These are phyloP conservation scores for Aspergillus nidulans DNA, from an alignment of 495 filamentous ascomycete genomes.

Conservation along the genomic window DNA sequence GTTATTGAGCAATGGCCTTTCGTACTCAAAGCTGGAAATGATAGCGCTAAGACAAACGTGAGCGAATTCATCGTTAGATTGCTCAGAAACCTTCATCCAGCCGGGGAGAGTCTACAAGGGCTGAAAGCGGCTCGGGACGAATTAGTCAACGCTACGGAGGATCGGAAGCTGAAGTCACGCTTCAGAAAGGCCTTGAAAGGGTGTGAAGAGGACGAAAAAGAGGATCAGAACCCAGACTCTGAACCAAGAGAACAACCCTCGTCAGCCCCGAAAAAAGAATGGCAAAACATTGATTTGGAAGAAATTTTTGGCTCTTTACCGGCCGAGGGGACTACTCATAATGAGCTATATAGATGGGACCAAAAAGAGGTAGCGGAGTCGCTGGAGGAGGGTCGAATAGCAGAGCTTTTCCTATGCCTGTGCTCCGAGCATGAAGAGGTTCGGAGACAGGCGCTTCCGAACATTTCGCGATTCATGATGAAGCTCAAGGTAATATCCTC, in stretches of 20 bases:
- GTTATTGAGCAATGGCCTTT: conserved; percentile 78
- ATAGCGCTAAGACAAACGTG: conserved; percentile 33
- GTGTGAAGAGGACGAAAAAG: conserved; percentile 18
- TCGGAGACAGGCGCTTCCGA: conserved; percentile 68
- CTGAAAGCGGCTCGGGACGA: conserved; percentile 40
- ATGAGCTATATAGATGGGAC: conserved; percentile 57
- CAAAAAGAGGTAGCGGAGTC: conserved; percentile 68
- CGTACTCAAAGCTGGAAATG: conserved; percentile 46
- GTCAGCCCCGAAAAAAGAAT: conserved; percentile 6
- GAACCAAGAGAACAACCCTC: conserved; percentile 12
- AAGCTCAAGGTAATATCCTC: conserved; percentile 52
- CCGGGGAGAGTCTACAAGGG: conserved; percentile 39
- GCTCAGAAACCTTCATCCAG: conserved; percentile 38
- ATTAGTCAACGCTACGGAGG: conserved; percentile 33
- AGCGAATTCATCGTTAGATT: conserved; percentile 52
- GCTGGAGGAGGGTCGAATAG: conserved; percentile 65
- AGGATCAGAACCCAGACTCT: conserved; percentile 22
- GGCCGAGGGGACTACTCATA: conserved; percentile 37
- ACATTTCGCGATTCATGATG: conserved; percentile 57
- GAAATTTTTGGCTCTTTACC: conserved; percentile 41
- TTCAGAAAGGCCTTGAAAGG: conserved; percentile 42
- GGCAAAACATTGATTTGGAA: conserved; percentile 27
- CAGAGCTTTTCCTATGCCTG: conserved; percentile 66
- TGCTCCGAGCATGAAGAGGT: conserved; percentile 69
- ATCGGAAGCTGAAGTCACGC: conserved; percentile 32